These are phyloP conservation scores for Botrytis deweyae DNA, from an alignment of 2,329 filamentous ascomycete genomes.

Conservation along the genomic window DNA sequence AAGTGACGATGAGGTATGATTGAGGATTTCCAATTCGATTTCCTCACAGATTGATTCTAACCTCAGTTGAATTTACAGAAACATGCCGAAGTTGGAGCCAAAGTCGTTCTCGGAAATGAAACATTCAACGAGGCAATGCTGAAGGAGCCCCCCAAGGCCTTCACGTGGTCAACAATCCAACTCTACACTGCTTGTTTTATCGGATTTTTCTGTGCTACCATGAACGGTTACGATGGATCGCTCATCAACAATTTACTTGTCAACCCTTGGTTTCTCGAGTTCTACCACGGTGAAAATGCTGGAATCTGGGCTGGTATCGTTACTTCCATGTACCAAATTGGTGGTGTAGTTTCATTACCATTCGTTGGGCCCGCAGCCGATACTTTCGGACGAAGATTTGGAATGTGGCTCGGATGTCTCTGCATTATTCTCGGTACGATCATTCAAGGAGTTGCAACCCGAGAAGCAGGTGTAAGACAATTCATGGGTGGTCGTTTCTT, in stretches of 20 bases:
- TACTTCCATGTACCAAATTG: slow-evolving; percentile 53
- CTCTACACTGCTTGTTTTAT: slow-evolving; percentile 48
- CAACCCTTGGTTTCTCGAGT: slow-evolving; percentile 44
- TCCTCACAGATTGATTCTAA: slow-evolving; percentile 9
- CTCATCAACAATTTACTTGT: slow-evolving; percentile 51
- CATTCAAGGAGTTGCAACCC: slow-evolving; percentile 45
- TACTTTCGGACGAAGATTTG: slow-evolving; percentile 47
- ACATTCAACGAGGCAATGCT: slow-evolving; percentile 55
- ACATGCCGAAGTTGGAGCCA: slow-evolving; percentile 40
- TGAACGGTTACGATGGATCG: slow-evolving; percentile 54
- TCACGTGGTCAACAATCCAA: slow-evolving; percentile 43
- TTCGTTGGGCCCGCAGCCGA: slow-evolving; percentile 50
- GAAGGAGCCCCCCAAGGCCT: slow-evolving; percentile 50
- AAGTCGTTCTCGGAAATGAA: slow-evolving; percentile 51
- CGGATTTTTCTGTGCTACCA: slow-evolving; percentile 51
- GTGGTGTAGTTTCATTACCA: slow-evolving; percentile 48
- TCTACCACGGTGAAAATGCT: slow-evolving; percentile 44
- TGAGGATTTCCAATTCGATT: neutral
- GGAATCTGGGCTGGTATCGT: slow-evolving; percentile 52
- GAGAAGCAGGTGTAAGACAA: slow-evolving; percentile 40
- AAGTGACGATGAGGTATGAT: slow-evolving; percentile 24
- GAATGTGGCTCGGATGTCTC: slow-evolving; percentile 48
- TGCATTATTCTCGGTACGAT: slow-evolving; percentile 48
- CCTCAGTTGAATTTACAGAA: slow-evolving; percentile 27
- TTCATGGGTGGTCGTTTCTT: slow-evolving; percentile 60